Evolutionary conservation across 345 rosid genomes (phyloP).

Genomic region (Tarenaya hassleriana): DNA sequence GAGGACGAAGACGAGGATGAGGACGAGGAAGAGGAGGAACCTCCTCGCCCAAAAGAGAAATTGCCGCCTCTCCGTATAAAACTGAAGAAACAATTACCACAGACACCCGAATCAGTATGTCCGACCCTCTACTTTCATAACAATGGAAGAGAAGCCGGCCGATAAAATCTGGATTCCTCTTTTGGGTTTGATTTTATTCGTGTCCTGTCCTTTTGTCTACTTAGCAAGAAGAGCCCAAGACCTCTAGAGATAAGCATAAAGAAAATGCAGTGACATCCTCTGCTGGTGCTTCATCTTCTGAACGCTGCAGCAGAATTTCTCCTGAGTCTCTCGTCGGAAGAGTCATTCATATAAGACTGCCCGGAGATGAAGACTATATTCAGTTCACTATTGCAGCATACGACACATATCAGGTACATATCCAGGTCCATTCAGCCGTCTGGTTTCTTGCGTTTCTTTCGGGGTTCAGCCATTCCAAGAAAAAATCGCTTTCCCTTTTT

Average conservation of each 20-base stretch:
- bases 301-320: slow-evolving; percentile 21
- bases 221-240: slow-evolving; percentile 13
- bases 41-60: background rate
- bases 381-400: slow-evolving; percentile 2
- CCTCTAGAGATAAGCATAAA: slow-evolving; percentile 10
- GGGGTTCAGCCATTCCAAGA: slow-evolving; percentile 21
- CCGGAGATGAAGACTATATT: background rate
- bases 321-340: slow-evolving; percentile 20
- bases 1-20: background rate
- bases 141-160: too few species aligned
- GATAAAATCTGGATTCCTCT: too few species aligned
- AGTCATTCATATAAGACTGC: background rate
- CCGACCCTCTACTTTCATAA: too few species aligned
- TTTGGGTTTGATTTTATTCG: background rate
- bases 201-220: slow-evolving; percentile 8
- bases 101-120: background rate
- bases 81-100: background rate
- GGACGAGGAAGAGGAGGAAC: background rate
- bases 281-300: slow-evolving; percentile 5
- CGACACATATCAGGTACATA: slow-evolving; percentile 14
- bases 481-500: background rate
- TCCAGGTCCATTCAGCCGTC: slow-evolving; percentile 7
- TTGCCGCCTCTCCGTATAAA: background rate
- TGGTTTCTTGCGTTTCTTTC: slow-evolving; percentile 17
- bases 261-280: background rate